phyloP scores from a whole-genome alignment of 331 rosid genomes.

The Malus hybrid region DNA sequence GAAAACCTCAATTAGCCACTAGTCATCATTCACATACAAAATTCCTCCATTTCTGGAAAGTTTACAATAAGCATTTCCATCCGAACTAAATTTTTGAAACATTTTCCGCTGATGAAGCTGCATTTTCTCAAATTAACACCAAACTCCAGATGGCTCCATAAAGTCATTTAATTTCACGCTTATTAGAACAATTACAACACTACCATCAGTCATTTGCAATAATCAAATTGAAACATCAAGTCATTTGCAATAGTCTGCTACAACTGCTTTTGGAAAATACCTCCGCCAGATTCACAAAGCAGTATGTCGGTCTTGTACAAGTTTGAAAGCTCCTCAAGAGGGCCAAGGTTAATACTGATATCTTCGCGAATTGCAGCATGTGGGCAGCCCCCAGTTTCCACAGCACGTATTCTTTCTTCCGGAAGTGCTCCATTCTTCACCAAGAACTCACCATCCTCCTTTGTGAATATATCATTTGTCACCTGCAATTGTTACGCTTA shows the following conservation, averaged over 20 bases:
- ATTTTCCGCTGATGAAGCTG: neutral
- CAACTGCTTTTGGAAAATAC: conserved; percentile 19
- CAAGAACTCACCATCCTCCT: conserved; percentile 96
- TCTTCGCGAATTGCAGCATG: conserved; percentile 96
- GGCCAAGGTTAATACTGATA: conserved; percentile 95
- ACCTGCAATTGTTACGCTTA: conserved; percentile 33
- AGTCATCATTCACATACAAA: neutral
- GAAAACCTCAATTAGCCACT: neutral
- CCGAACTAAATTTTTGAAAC: neutral
- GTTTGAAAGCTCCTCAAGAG: conserved; percentile 87
- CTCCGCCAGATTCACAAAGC: conserved; percentile 99
- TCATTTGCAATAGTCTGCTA: no score
- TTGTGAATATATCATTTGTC: conserved; percentile 95
- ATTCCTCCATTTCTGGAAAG: neutral
- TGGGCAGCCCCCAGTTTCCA: conserved; percentile 97
- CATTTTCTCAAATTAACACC: neutral
- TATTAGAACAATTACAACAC: neutral
- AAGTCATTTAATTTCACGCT: neutral
- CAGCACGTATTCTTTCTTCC: conserved; percentile 89
- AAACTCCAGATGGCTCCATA: neutral
- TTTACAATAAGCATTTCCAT: neutral
- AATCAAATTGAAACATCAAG: neutral
- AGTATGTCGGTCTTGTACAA: conserved; percentile 70
- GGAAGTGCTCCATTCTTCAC: conserved; percentile 89
- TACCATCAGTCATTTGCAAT: neutral